These are phyloP conservation scores for Eucalyptus virginea DNA, from an alignment of 345 rosid genomes.

Conservation along the genomic window DNA sequence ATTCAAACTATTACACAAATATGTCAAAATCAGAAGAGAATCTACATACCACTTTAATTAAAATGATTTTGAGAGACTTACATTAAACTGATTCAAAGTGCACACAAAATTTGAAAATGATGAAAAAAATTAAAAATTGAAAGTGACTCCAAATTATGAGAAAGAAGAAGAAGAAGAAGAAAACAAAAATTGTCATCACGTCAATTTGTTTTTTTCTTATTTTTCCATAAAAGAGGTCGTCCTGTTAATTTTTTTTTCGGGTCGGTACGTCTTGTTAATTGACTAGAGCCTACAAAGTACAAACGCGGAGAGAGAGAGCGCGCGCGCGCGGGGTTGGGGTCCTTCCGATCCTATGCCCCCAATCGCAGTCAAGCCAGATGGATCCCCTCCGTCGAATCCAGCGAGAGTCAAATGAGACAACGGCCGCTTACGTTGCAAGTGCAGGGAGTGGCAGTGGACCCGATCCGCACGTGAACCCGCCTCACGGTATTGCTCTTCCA, in stretches of 20 bases:
- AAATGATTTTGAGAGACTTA: neutral
- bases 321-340: neutral
- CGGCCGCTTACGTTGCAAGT: neutral
- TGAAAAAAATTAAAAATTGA: neutral
- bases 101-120: neutral
- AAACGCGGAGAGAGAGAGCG: neutral
- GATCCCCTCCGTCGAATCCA: neutral
- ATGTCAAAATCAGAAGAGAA: neutral
- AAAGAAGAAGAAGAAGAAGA: neutral
- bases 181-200: neutral
- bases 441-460: neutral
- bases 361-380: neutral
- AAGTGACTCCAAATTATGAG: neutral
- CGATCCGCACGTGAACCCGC: neutral
- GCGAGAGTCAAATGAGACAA: neutral
- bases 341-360: rapidly evolving
- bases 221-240: neutral
- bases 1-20: neutral
- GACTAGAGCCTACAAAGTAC: neutral
- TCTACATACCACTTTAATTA: neutral
- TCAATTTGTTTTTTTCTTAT: neutral
- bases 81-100: neutral
- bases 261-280: neutral
- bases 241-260: neutral
- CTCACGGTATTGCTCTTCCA: neutral